Conservation (phyloP, 2,329 filamentous ascomycete species). For the Scleromitrula shiraiana region DNA sequence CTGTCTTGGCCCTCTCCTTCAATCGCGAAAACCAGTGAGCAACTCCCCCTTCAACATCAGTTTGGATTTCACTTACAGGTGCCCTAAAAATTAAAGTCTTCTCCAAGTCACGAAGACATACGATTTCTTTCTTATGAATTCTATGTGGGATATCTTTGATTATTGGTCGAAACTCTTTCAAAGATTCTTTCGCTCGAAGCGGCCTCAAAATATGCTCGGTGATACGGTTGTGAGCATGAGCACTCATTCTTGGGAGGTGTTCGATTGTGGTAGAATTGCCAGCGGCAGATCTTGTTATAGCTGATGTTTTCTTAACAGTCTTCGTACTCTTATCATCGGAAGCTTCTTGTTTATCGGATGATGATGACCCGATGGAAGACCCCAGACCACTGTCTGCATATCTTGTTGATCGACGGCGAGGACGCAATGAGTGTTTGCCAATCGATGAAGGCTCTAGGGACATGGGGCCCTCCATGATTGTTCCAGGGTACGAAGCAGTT, state of each 20-base stretch:
- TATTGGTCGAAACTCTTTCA: conserved; percentile 75
- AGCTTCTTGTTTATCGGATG: conserved; percentile 40
- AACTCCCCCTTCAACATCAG: conserved; percentile 54
- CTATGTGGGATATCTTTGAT: conserved; percentile 70
- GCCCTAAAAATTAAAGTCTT: conserved; percentile 87
- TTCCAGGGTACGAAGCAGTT: conserved; percentile 21
- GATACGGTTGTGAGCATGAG: conserved; percentile 67
- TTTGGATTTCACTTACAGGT: conserved; percentile 69
- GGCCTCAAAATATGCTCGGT: conserved; percentile 71
- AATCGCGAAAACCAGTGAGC: conserved; percentile 57
- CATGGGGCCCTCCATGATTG: conserved; percentile 35
- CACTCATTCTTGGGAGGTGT: conserved; percentile 54
- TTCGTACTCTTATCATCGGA: conserved; percentile 35
- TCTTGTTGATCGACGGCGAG: conserved; percentile 49
- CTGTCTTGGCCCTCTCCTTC: conserved; percentile 70
- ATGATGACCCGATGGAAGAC: conserved; percentile 62
- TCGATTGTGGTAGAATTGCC: conserved; percentile 38
- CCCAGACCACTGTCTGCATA: conserved; percentile 84
- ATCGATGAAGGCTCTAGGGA: conserved; percentile 34
- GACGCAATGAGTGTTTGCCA: conserved; percentile 45
- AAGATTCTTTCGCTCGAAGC: conserved; percentile 61
- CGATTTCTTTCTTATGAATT: conserved; percentile 77
- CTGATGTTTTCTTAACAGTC: conserved; percentile 39
- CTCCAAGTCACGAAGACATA: conserved; percentile 86
- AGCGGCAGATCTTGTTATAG: conserved; percentile 54